Base-by-base conservation (phyloP, 805 yeast species). In the Kodamaea laetipori region DNA sequence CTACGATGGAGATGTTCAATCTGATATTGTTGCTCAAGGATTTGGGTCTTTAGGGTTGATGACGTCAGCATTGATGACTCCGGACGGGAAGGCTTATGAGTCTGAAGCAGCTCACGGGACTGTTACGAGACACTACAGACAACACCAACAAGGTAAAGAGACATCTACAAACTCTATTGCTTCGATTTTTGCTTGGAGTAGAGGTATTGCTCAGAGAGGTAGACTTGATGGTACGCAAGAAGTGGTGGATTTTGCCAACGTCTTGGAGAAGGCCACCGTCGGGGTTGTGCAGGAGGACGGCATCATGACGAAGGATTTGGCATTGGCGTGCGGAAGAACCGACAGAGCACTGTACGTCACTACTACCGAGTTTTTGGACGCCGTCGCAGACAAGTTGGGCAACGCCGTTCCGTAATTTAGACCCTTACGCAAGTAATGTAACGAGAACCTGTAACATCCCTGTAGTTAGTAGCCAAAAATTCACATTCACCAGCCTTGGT, bases 41-140 rank as follows among this genome's bases (percentile, higher is more conserved):
- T 92, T 92, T 58, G 98, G 98, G 28, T 90, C 97, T 13, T 76
- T 92, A 53, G 98, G 98, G 33, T 78, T 92, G 56, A 92, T 92
- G 98, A 90, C 98, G 24, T 92, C 98, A 2, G 96, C 89, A n/a
- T 78, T 92, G 55, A 81, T 90, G 61, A 82, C 97, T n/a, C 95
- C 97, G 39, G 97, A 92, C 67, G 97, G 97, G 18, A 87, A 86
- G 73, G 84, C 96, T 10, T 90, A 88, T 65, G 97, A 92, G 74
- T 74, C 90, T 43, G 98, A 92, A 75, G 98, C 98, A 47, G 98
- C 98, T n/a, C 98, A 92, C 66, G 98, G 98, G 45, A 92, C 98
- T 10, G 98, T 92, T 56, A 92, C 97, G 37, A 86, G 98, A 73
- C 98, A 92, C 67, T 92, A 78, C 74, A 86, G 97, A 74, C 94